These are phyloP conservation scores for Orobanche coerulescens DNA, from an alignment of 257 asterid genomes.

Conservation along the genomic window DNA sequence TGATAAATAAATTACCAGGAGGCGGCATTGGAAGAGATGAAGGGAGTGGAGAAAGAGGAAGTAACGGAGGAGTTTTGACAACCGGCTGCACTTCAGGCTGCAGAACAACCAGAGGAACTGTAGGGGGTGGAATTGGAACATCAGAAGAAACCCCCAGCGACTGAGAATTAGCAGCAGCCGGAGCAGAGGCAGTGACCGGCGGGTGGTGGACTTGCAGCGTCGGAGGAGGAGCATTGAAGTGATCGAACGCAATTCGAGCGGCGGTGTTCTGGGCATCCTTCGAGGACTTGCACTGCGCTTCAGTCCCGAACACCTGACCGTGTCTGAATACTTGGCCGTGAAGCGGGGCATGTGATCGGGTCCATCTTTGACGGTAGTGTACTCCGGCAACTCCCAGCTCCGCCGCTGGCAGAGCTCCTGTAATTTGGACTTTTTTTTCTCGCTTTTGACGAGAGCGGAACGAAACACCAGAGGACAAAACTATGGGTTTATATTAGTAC, in stretches of 20 bases:
- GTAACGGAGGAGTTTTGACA: background rate
- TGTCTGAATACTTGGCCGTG: conserved; percentile 33
- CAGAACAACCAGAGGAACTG: background rate
- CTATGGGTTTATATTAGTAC: too few relatives aligned
- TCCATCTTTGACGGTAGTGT: conserved; percentile 38
- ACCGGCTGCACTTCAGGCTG: conserved; percentile 8
- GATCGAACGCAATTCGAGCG: conserved; percentile 40
- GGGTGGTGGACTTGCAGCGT: background rate
- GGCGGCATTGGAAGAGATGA: conserved; percentile 33
- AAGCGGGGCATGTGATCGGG: conserved; percentile 60
- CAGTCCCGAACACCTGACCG: conserved; percentile 36
- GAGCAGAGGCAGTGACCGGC: background rate
- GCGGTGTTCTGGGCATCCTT: conserved; percentile 62
- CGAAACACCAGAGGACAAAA: too few relatives aligned
- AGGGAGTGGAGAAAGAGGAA: conserved; percentile 31
- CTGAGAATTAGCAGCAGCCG: background rate
- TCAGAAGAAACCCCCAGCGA: background rate
- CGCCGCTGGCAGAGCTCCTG: conserved; percentile 58
- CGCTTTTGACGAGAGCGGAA: too few relatives aligned
- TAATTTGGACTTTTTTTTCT: conserved; percentile 49
- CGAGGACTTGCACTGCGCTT: conserved; percentile 33
- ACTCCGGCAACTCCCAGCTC: conserved; percentile 51
- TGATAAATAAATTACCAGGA: conserved; percentile 20
- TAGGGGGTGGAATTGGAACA: too few relatives aligned
- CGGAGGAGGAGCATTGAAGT: conserved; percentile 16